These are phyloP conservation scores for Quercus phellos DNA, from an alignment of 331 rosid genomes.

Conservation along the genomic window DNA sequence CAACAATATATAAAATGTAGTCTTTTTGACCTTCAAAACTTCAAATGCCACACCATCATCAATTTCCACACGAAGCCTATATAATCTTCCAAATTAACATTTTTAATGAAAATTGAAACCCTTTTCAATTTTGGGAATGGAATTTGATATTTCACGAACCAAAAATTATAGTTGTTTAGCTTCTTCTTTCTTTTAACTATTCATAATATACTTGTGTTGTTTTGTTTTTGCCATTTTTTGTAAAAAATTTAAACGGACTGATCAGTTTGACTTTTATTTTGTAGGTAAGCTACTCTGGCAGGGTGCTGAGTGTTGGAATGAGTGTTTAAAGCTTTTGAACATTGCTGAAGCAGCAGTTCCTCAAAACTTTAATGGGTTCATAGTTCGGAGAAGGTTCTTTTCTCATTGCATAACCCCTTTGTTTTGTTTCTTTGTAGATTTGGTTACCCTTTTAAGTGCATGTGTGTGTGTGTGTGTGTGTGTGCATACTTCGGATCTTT, in stretches of 20 bases:
- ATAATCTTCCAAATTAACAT: too few species aligned
- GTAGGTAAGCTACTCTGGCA: slow-evolving; percentile 74
- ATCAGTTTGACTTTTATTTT: neutral
- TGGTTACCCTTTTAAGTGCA: neutral
- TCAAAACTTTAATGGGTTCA: slow-evolving; percentile 22
- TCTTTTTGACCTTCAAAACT: too few species aligned
- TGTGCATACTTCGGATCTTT: neutral
- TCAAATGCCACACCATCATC: too few species aligned
- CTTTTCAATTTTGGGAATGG: too few species aligned
- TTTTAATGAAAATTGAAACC: too few species aligned
- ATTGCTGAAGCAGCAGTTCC: slow-evolving; percentile 56
- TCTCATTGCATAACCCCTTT: neutral
- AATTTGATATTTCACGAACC: too few species aligned
- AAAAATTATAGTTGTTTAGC: too few species aligned
- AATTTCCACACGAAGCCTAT: too few species aligned
- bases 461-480: accelerated
- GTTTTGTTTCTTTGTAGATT: neutral
- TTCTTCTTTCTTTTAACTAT: too few species aligned
- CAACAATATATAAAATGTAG: too few species aligned
- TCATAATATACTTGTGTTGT: too few species aligned
- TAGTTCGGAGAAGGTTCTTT: slow-evolving; percentile 58
- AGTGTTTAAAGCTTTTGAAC: slow-evolving; percentile 62
- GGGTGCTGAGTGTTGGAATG: slow-evolving; percentile 89
- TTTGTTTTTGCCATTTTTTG: neutral
- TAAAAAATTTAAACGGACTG: neutral